A percentile compares a stretch with the other conserved stretches of the same genome.
These are phyloP conservation scores for Musa beccarii DNA, from an alignment of 176 grass and related monocot genomes.

Conservation along the genomic window DNA sequence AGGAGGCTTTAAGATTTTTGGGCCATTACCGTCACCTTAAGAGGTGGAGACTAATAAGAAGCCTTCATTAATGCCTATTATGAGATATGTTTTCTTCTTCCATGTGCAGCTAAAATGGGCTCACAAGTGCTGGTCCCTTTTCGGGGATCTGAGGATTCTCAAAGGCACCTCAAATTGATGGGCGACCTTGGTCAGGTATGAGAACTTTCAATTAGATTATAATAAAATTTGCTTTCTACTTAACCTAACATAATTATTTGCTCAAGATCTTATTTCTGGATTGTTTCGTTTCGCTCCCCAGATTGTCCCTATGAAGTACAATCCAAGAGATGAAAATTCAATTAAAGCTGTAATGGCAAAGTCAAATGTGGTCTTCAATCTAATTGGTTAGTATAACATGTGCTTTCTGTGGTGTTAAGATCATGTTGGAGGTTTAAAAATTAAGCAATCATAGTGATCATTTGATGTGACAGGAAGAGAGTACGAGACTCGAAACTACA, in stretches of 20 bases:
- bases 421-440: neutral
- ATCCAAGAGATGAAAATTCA: constrained; percentile 87
- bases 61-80: neutral
- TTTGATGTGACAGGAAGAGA: constrained; percentile 51
- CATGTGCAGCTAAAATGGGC: constrained; percentile 87
- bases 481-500: constrained; percentile 91
- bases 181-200: constrained; percentile 87
- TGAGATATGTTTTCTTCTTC: neutral
- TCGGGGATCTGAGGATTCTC: constrained; percentile 86
- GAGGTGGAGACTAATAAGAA: neutral
- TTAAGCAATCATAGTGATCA: neutral
- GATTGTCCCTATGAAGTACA: constrained; percentile 92
- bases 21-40: neutral
- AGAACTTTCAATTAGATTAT: neutral
- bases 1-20: neutral
- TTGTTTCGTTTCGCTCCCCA: constrained; percentile 30
- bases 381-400: constrained; percentile 54
- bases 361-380: constrained; percentile 93
- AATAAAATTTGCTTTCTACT: neutral
- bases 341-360: constrained; percentile 91
- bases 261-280: neutral
- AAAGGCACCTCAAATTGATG: constrained; percentile 89
- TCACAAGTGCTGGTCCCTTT: constrained; percentile 95
- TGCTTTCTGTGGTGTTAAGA: neutral
- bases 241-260: neutral